Conservation (phyloP, 2,329 filamentous ascomycete genomes). For the Diatrype stigma region DNA sequence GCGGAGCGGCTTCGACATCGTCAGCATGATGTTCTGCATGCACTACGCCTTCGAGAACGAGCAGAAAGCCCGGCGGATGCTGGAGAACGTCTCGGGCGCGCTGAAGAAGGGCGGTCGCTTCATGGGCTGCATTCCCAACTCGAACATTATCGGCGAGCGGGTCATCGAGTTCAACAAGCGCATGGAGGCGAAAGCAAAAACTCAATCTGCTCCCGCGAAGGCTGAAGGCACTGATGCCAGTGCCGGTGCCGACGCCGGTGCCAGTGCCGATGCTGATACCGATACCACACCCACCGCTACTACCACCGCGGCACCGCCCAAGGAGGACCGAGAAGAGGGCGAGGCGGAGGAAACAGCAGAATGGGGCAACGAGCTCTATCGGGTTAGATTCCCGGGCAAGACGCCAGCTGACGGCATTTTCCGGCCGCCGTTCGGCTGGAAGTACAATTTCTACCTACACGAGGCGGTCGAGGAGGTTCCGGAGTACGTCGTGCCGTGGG, state of each 20-base stretch:
- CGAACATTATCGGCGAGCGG: slow-evolving; percentile 76
- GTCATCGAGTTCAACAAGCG: slow-evolving; percentile 73
- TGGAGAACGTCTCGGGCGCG: slow-evolving; percentile 84
- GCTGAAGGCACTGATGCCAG: slow-evolving; percentile 14
- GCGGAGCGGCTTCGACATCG: slow-evolving; percentile 85
- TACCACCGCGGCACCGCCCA: slow-evolving; percentile 9
- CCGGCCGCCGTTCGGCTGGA: slow-evolving; percentile 93
- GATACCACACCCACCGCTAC: background rate
- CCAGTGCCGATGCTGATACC: slow-evolving; percentile 22
- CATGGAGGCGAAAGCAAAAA: slow-evolving; percentile 29
- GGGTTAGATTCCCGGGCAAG: slow-evolving; percentile 78
- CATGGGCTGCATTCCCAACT: slow-evolving; percentile 95
- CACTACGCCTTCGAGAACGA: slow-evolving; percentile 97
- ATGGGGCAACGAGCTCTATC: slow-evolving; percentile 93
- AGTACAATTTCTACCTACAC: slow-evolving; percentile 93
- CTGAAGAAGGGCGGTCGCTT: slow-evolving; percentile 93
- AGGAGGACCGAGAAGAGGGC: slow-evolving; percentile 48
- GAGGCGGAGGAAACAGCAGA: slow-evolving; percentile 63
- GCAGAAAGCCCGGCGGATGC: slow-evolving; percentile 83
- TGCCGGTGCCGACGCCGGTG: slow-evolving; percentile 21
- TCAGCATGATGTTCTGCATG: slow-evolving; percentile 99
- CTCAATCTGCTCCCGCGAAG: slow-evolving; percentile 12
- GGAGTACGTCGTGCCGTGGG: slow-evolving; percentile 98
- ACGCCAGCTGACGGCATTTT: slow-evolving; percentile 86
- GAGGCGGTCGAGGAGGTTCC: slow-evolving; percentile 95